Percentiles rank a stretch among this genome's conserved stretches.
Conservation (phyloP, 768 basidiomycete genomes). For the Macrolepiota dolichaula region DNA sequence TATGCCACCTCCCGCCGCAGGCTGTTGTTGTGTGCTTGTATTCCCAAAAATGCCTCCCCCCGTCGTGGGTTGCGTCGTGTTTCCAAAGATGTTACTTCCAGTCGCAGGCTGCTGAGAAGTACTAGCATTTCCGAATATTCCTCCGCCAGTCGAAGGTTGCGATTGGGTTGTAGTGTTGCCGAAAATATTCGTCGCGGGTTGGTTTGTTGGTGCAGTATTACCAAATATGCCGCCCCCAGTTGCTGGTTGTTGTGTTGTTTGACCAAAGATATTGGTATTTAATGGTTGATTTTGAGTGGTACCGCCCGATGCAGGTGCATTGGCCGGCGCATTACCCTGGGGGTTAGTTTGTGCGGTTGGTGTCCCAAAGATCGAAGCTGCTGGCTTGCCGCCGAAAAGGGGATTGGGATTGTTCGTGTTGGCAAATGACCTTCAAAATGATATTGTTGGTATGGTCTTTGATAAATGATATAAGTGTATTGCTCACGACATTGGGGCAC, state of each 20-base stretch:
- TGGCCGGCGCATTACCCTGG: constrained; percentile 10
- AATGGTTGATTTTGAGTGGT: constrained; percentile 15
- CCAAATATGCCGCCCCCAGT: constrained; percentile 14
- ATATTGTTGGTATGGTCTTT: background rate
- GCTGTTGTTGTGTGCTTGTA: constrained; percentile 17
- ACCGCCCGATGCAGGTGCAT: constrained; percentile 14
- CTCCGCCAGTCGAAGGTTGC: constrained; percentile 17
- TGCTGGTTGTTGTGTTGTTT: constrained; percentile 14
- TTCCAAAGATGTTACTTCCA: constrained; percentile 30
- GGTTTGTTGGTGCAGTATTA: constrained; percentile 6
- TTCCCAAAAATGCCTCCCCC: constrained; percentile 25
- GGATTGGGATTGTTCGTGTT: constrained; percentile 16
- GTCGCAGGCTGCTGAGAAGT: constrained; percentile 23
- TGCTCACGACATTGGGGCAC: constrained; percentile 5
- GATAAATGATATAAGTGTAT: background rate
- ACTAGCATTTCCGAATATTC: constrained; percentile 30
- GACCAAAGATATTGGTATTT: constrained; percentile 22
- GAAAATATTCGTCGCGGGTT: constrained; percentile 19
- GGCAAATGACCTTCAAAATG: background rate
- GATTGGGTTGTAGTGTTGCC: constrained; percentile 17
- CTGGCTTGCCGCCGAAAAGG: constrained; percentile 6
- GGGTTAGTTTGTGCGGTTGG: constrained; percentile 24
- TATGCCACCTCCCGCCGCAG: constrained; percentile 14
- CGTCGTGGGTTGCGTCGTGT: constrained; percentile 17
- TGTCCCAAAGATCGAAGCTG: constrained; percentile 33